Evolutionary conservation across 495 filamentous ascomycete species (phyloP).

Genomic region (Hypomontagnella monticulosa): DNA sequence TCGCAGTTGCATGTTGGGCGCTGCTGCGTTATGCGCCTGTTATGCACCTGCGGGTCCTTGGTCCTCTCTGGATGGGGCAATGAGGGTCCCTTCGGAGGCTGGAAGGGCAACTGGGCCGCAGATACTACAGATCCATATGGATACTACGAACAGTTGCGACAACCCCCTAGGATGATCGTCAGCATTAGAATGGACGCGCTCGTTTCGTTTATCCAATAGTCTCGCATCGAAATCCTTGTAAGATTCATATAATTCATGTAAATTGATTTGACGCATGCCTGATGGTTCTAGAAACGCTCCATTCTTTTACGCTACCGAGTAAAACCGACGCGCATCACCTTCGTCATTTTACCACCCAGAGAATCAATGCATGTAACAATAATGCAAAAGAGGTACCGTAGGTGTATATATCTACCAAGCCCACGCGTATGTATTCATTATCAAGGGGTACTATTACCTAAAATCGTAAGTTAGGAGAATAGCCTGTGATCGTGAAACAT

Average conservation of each 20-base stretch:
- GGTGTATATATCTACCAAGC: constrained; percentile 13
- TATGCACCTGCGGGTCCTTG: constrained; percentile 32
- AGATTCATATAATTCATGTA: no score
- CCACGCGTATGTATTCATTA: not conserved
- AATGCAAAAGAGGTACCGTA: constrained; percentile 22
- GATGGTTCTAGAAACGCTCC: not conserved
- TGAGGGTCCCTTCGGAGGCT: not conserved
- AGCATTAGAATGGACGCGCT: no score
- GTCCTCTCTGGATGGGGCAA: not conserved
- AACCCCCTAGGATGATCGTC: no score
- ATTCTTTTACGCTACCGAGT: constrained; percentile 6
- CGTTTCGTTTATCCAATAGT: no score
- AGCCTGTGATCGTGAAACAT: no score
- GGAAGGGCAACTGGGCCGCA: no score
- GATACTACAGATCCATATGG: no score
- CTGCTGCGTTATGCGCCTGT: constrained; percentile 38
- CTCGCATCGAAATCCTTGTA: no score
- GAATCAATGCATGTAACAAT: constrained; percentile 16
- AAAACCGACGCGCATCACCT: constrained; percentile 21
- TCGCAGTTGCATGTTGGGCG: constrained; percentile 28
- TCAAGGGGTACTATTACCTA: no score
- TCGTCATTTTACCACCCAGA: constrained; percentile 6
- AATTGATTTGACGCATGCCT: no score
- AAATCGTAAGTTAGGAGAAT: no score
- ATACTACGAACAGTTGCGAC: no score